These are phyloP conservation scores for Scenedesmus sp. DNA, from an alignment of 163 green algal genomes.

Conservation along the genomic window DNA sequence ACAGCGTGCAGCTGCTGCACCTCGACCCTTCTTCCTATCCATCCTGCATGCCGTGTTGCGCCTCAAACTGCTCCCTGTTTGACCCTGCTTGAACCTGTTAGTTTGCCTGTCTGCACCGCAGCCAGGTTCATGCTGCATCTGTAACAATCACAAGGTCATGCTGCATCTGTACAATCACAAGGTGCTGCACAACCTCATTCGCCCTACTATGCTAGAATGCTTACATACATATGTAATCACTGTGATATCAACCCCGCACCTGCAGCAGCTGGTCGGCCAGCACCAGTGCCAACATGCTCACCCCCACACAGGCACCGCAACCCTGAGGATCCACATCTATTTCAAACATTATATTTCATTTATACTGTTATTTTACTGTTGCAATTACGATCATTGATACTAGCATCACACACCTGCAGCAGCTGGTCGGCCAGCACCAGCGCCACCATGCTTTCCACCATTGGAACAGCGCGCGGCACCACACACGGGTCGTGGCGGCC, in stretches of 20 bases:
- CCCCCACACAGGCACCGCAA: slow-evolving; percentile 97
- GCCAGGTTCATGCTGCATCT: too few relatives aligned
- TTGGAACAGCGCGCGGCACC: slow-evolving; percentile 95
- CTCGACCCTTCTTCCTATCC: neutral
- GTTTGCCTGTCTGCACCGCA: too few relatives aligned
- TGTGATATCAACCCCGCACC: neutral
- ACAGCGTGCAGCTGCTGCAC: neutral
- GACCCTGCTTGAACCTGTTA: too few relatives aligned
- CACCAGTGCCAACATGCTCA: slow-evolving; percentile 96
- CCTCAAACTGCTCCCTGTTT: too few relatives aligned
- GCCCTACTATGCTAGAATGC: slow-evolving; percentile 16
- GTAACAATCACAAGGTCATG: too few relatives aligned
- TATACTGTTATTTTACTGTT: too few relatives aligned
- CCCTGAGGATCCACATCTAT: neutral
- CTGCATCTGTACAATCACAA: too few relatives aligned
- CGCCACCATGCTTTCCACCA: slow-evolving; percentile 98
- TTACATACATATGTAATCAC: slow-evolving; percentile 22
- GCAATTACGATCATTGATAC: too few relatives aligned
- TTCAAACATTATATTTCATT: neutral
- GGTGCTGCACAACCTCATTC: too few relatives aligned
- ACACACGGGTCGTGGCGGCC: slow-evolving; percentile 97
- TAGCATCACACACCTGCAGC: slow-evolving; percentile 59
- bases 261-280: slow-evolving; percentile 96
- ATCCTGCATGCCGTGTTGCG: too few relatives aligned
- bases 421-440: slow-evolving; percentile 98